Evolutionary conservation across 805 yeast genomes (phyloP).

Genomic region (Yarrowia sp.): DNA sequence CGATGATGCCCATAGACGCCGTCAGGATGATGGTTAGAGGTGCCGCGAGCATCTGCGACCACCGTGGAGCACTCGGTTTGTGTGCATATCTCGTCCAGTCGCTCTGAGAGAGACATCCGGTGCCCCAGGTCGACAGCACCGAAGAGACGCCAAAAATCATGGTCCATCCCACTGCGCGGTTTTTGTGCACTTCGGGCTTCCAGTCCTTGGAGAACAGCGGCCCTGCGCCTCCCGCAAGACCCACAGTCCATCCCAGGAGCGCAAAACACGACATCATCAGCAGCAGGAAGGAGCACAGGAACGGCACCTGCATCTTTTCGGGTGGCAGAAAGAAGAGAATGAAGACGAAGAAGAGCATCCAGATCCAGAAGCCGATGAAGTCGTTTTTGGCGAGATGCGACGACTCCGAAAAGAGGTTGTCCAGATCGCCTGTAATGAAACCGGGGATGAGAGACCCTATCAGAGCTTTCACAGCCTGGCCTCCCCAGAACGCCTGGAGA

Average conservation of each 20-base stretch:
- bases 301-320: conserved; percentile 38
- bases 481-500: conserved; percentile 49
- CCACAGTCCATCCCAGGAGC: conserved; percentile 35
- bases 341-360: conserved; percentile 30
- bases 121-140: conserved; percentile 43
- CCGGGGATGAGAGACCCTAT: conserved; percentile 43
- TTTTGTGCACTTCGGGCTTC: conserved; percentile 35
- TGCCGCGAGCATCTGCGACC: conserved; percentile 43
- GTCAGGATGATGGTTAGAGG: conserved; percentile 45
- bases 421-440: conserved; percentile 40
- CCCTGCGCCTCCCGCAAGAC: conserved; percentile 31
- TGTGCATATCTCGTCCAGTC: conserved; percentile 47
- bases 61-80: conserved; percentile 42
- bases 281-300: conserved; percentile 42
- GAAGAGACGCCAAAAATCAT: conserved; percentile 44
- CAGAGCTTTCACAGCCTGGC: conserved; percentile 44
- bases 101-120: conserved; percentile 45
- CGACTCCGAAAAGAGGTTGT: conserved; percentile 44
- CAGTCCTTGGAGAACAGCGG: conserved; percentile 29
- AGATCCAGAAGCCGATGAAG: conserved; percentile 46
- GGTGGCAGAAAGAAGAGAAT: conserved; percentile 30
- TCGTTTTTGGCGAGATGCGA: conserved; percentile 40
- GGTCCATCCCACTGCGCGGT: conserved; percentile 41
- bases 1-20: conserved; percentile 48
- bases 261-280: conserved; percentile 39